Base-by-base conservation (phyloP, 148 eudicot species). In the Persicaria maculosa region DNA sequence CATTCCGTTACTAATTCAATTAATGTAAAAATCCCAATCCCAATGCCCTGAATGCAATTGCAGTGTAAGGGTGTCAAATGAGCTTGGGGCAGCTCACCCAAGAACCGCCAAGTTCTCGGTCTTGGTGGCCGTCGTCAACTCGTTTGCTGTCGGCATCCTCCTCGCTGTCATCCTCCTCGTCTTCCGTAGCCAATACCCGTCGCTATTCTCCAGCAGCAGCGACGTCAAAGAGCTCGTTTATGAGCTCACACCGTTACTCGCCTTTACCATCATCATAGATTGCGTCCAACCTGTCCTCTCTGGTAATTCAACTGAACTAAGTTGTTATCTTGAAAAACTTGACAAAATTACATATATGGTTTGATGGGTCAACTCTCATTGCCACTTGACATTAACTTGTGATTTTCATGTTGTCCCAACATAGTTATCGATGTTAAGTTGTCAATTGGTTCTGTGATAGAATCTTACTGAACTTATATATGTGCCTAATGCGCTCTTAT, bases 241-340 rank as follows among this genome's bases (percentile, higher is more conserved):
- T 36, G 31, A 64, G n/a, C 78, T 78, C 68, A 75, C 81, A 0
- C 78, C 78, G 4, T 67, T 81, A n/a, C 81, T 81, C 44, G 81
- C 78, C 8, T 14, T 81, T n/a, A 81, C 81, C 19, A 75, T 77
- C 50, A 53, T 72, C 19, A 75, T 77, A 4, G 68, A 81, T 78
- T 75, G 20, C 31, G 76, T 81, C 10, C 84, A 81, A 47, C 84
- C 84, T 7, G 81, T 81, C 62, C 80, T 81, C 46, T 81, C 81
- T 47, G 83, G 83, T 74, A 48, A 22, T 17, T 43, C 46, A 52
- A 52, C n/a, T 52, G 14, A 52, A 10, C 57, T 52, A 31, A 31
- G 40, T 31, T 31, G 40, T 31, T 31, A 31, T 31, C 36, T 31
- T 31, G 36, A 31, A 31, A 31, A 1, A 31, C 36, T 31, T 31